phyloP scores from a whole-genome alignment of 78 protist species.

The Ministeria vibrans region DNA sequence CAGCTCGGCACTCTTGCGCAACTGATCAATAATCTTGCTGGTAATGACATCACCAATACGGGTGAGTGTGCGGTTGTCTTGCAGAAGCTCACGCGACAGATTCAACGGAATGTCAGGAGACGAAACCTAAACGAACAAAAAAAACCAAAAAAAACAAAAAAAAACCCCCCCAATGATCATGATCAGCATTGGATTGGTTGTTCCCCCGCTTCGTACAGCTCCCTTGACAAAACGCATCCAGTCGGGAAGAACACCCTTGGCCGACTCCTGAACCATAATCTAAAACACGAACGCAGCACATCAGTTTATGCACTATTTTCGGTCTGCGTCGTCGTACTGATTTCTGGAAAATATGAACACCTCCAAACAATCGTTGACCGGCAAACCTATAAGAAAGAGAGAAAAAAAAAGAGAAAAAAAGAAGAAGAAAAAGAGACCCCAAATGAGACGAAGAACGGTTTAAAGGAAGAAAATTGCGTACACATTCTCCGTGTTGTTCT shows the following conservation, averaged over 20 bases:
- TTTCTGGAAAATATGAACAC: not conserved
- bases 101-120: conserved; percentile 89
- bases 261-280: conserved; percentile 72
- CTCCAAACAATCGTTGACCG: conserved; percentile 70
- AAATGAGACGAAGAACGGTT: not conserved
- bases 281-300: not conserved
- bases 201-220: conserved; percentile 32
- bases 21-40: too few species aligned
- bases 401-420: not conserved
- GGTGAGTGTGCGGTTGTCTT: conserved; percentile 62
- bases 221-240: conserved; percentile 82
- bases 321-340: not conserved
- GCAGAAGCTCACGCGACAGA: conserved; percentile 79
- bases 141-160: not conserved
- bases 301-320: too few species aligned
- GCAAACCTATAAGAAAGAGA: not conserved
- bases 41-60: too few species aligned
- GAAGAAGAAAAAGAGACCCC: not conserved
- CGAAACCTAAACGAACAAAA: not conserved
- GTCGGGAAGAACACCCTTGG: conserved; percentile 72
- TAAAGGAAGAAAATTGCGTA: not conserved
- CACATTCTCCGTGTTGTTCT: conserved; percentile 43
- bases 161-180: not conserved
- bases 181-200: too few species aligned
- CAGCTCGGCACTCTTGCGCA: too few species aligned